phyloP scores from a whole-genome alignment of 805 yeast genomes.

The Blastobotrys mokoenaii region DNA sequence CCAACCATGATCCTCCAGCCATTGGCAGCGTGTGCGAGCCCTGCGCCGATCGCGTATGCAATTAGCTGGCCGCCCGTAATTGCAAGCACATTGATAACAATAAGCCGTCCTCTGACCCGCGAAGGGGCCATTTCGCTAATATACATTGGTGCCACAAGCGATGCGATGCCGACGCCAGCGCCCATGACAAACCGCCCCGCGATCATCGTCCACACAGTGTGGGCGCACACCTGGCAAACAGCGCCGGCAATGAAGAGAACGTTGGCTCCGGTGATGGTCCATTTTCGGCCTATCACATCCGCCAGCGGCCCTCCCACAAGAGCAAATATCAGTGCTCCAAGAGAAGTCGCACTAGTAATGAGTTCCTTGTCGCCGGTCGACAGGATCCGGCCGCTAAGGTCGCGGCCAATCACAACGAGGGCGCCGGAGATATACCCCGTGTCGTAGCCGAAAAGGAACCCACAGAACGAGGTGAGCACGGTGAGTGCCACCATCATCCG shows the following conservation, averaged over 20 bases:
- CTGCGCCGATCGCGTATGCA: conserved; percentile 84
- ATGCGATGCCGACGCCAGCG: conserved; percentile 92
- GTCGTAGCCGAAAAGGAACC: conserved; percentile 95
- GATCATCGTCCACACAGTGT: conserved; percentile 84
- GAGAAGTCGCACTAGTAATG: conserved; percentile 89
- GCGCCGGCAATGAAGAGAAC: conserved; percentile 78
- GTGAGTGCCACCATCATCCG: conserved; percentile 44
- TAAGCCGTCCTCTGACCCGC: conserved; percentile 82
- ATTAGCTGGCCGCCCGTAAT: conserved; percentile 93
- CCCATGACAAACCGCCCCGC: conserved; percentile 90
- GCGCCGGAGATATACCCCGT: conserved; percentile 96
- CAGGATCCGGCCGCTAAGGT: conserved; percentile 44
- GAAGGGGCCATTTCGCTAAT: conserved; percentile 90
- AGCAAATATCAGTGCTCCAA: conserved; percentile 84
- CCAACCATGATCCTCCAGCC: conserved; percentile 97
- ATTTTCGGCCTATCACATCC: conserved; percentile 77
- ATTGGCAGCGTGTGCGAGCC: conserved; percentile 57
- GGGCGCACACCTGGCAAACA: conserved; percentile 71
- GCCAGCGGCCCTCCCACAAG: conserved; percentile 73
- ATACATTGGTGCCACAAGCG: conserved; percentile 88
- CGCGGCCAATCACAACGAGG: conserved; percentile 74
- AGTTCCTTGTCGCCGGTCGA: conserved; percentile 77
- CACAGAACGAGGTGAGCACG: conserved; percentile 72
- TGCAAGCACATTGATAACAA: conserved; percentile 79
- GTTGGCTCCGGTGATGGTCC: conserved; percentile 76